phyloP scores from a whole-genome alignment of 768 basidiomycete genomes.

The Tricholoma hemisulphureum region DNA sequence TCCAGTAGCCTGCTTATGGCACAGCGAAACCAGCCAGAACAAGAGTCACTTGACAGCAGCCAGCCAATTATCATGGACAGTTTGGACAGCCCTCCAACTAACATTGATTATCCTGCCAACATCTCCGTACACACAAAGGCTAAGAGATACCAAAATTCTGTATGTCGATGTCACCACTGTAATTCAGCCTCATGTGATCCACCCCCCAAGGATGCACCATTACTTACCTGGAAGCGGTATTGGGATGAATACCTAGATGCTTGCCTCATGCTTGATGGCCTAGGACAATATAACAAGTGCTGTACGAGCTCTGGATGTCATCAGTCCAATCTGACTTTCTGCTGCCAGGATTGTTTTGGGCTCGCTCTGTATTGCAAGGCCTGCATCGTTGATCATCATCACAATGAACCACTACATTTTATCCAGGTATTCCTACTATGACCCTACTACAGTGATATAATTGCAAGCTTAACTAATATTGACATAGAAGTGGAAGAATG shows the following conservation, averaged over 20 bases:
- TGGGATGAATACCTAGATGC: conserved; percentile 13
- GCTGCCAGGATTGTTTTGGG: conserved; percentile 16
- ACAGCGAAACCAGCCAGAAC: background rate
- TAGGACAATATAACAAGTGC: conserved; percentile 7
- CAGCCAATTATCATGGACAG: background rate
- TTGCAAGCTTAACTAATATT: background rate
- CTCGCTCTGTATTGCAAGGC: conserved; percentile 5
- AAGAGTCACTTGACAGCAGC: background rate
- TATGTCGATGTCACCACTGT: background rate
- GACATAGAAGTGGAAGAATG: conserved; percentile 17
- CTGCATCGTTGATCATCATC: conserved; percentile 15
- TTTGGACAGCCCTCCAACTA: background rate
- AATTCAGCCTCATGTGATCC: background rate
- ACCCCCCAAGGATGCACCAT: conserved; percentile 11
- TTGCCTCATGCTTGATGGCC: conserved; percentile 13
- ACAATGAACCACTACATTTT: conserved; percentile 13
- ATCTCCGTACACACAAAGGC: background rate
- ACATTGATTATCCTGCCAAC: background rate
- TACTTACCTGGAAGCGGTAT: conserved; percentile 14
- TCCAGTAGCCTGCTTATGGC: background rate
- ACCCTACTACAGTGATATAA: background rate
- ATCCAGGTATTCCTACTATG: conserved; percentile 15
- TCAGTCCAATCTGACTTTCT: background rate
- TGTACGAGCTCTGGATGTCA: conserved; percentile 6
- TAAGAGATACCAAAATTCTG: conserved; percentile 1